Conservation (phyloP, 176 grass and related monocot genomes). For the Tillandsia leiboldiana region DNA sequence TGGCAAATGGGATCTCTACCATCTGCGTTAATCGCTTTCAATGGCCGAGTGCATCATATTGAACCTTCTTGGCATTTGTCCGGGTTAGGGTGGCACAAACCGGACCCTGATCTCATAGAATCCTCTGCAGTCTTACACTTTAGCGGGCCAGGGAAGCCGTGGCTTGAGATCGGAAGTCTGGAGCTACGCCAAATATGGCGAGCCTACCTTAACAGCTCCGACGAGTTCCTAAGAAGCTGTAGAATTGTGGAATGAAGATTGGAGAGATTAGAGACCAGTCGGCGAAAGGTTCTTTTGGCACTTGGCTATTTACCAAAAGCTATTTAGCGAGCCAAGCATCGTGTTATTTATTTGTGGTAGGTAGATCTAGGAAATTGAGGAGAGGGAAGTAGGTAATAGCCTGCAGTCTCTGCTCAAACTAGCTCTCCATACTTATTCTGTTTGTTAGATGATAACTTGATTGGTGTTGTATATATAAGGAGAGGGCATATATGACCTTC, state of each 20-base stretch:
- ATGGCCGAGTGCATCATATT: slow-evolving; percentile 38
- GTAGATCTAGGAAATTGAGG: slow-evolving; percentile 39
- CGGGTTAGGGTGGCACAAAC: slow-evolving; percentile 47
- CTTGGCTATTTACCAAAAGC: slow-evolving; percentile 1
- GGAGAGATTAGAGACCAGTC: background rate
- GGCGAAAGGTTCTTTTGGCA: background rate
- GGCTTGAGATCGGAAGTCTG: slow-evolving; percentile 65
- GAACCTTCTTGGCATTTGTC: slow-evolving; percentile 57
- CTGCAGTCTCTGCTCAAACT: slow-evolving; percentile 74
- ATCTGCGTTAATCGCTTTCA: slow-evolving; percentile 71
- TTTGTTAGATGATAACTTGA: background rate
- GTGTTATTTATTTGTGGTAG: slow-evolving; percentile 1
- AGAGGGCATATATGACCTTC: background rate
- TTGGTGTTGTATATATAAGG: background rate
- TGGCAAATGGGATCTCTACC: slow-evolving; percentile 62
- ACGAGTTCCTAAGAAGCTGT: slow-evolving; percentile 56
- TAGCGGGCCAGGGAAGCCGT: slow-evolving; percentile 85
- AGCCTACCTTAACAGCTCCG: slow-evolving; percentile 48
- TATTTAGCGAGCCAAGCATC: background rate
- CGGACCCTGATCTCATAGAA: slow-evolving; percentile 40
- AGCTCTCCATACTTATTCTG: slow-evolving; percentile 18
- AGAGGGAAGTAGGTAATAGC: slow-evolving; percentile 89
- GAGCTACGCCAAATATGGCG: slow-evolving; percentile 58
- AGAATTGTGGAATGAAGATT: slow-evolving; percentile 35
- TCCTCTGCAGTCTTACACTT: slow-evolving; percentile 65